These are phyloP conservation scores for Backusella macrospora DNA, from an alignment of 192 early-diverging fungal species.

Conservation along the genomic window DNA sequence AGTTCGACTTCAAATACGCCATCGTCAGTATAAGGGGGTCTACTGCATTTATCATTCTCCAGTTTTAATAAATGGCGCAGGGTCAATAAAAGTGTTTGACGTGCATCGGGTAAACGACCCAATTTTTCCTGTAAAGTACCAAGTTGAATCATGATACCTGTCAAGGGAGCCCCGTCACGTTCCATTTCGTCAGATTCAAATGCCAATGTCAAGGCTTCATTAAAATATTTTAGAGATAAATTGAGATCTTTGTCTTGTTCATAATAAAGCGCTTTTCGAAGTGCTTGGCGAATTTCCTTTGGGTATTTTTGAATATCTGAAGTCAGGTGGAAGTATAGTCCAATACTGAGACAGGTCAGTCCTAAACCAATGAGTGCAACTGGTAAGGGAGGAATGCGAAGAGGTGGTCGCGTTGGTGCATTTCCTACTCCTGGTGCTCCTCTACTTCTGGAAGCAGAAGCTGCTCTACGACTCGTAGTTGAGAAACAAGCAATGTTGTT, in stretches of 20 bases:
- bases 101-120: slow-evolving; percentile 47
- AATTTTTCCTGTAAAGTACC: slow-evolving; percentile 51
- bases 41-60: slow-evolving; percentile 17
- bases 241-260: slow-evolving; percentile 52
- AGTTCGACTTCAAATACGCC: slow-evolving; percentile 16
- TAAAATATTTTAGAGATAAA: slow-evolving; percentile 49
- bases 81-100: slow-evolving; percentile 41
- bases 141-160: slow-evolving; percentile 62
- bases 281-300: slow-evolving; percentile 47
- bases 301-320: slow-evolving; percentile 59
- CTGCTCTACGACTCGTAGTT: background rate
- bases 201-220: slow-evolving; percentile 48
- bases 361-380: slow-evolving; percentile 45
- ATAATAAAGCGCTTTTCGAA: slow-evolving; percentile 59
- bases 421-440: background rate
- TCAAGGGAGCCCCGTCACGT: slow-evolving; percentile 50
- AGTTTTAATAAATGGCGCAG: slow-evolving; percentile 26
- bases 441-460: background rate
- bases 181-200: slow-evolving; percentile 45
- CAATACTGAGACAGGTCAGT: slow-evolving; percentile 40
- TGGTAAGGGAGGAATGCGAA: slow-evolving; percentile 41
- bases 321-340: slow-evolving; percentile 54
- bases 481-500: background rate
- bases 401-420: background rate
- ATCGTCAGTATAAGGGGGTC: slow-evolving; percentile 13